Conservation (phyloP, 805 yeast genomes). For the Candida berthetii region DNA sequence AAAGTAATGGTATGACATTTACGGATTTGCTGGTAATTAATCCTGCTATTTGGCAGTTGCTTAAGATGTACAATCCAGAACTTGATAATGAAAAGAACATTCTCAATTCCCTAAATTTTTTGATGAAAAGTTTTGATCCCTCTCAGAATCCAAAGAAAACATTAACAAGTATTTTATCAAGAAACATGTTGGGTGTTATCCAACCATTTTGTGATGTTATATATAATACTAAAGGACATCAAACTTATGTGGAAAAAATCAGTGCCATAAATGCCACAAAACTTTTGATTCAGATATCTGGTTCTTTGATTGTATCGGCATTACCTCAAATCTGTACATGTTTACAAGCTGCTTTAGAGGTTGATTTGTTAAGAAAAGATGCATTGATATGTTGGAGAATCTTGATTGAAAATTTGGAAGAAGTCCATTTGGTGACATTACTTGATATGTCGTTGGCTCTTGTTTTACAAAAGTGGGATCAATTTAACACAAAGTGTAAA, state of each 20-base stretch:
- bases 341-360: slow-evolving; percentile 71
- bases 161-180: slow-evolving; percentile 40
- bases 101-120: slow-evolving; percentile 34
- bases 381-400: slow-evolving; percentile 66
- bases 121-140: slow-evolving; percentile 23
- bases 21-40: slow-evolving; percentile 20
- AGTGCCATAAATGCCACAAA: slow-evolving; percentile 70
- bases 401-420: slow-evolving; percentile 50
- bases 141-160: slow-evolving; percentile 14
- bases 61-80: slow-evolving; percentile 33
- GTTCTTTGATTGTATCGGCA: slow-evolving; percentile 54
- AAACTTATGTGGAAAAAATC: slow-evolving; percentile 66
- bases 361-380: slow-evolving; percentile 48
- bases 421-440: slow-evolving; percentile 54
- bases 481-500: slow-evolving; percentile 43
- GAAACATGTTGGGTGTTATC: slow-evolving; percentile 65
- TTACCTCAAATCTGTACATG: slow-evolving; percentile 85
- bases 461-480: slow-evolving; percentile 59
- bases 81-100: slow-evolving; percentile 21
- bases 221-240: slow-evolving; percentile 64
- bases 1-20: slow-evolving; percentile 20
- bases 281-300: slow-evolving; percentile 50
- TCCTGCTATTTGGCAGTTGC: slow-evolving; percentile 32
- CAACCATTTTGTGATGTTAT: slow-evolving; percentile 76
- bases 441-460: slow-evolving; percentile 72